Conservation (phyloP, 1,284 basidiomycete genomes). For the Naganishia liquefaciens region DNA sequence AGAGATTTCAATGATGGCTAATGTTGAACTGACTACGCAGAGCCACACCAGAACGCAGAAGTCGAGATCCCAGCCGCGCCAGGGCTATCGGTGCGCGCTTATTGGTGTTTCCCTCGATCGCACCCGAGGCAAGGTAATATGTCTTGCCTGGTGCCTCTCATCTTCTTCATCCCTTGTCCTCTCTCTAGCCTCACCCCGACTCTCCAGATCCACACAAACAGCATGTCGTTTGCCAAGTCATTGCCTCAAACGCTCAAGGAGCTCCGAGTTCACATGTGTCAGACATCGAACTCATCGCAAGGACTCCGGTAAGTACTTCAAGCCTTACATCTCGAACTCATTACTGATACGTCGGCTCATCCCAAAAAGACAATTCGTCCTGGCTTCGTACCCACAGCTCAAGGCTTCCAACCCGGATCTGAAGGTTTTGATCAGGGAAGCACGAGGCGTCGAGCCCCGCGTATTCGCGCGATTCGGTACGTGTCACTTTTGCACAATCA, state of each 20-base stretch:
- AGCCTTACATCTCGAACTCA: background rate
- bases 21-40: too few relatives aligned
- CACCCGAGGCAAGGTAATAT: background rate
- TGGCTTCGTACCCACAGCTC: slow-evolving; percentile 73
- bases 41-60: too few relatives aligned
- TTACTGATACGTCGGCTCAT: slow-evolving; percentile 3
- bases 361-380: slow-evolving; percentile 72
- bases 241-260: slow-evolving; percentile 81
- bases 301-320: slow-evolving; percentile 28
- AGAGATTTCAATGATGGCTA: too few relatives aligned
- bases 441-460: slow-evolving; percentile 80
- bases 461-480: slow-evolving; percentile 88
- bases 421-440: slow-evolving; percentile 85
- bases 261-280: slow-evolving; percentile 82
- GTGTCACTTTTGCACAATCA: slow-evolving; percentile 49
- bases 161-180: background rate
- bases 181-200: background rate
- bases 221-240: slow-evolving; percentile 72
- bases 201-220: background rate
- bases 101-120: slow-evolving; percentile 27
- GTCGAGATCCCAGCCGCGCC: too few relatives aligned
- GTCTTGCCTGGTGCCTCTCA: background rate
- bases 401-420: slow-evolving; percentile 88
- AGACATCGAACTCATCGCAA: slow-evolving; percentile 47
- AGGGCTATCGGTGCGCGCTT: slow-evolving; percentile 27